Evolutionary conservation across 23 red algal genomes (phyloP).

Genomic region (Pyropia haitanensis): DNA sequence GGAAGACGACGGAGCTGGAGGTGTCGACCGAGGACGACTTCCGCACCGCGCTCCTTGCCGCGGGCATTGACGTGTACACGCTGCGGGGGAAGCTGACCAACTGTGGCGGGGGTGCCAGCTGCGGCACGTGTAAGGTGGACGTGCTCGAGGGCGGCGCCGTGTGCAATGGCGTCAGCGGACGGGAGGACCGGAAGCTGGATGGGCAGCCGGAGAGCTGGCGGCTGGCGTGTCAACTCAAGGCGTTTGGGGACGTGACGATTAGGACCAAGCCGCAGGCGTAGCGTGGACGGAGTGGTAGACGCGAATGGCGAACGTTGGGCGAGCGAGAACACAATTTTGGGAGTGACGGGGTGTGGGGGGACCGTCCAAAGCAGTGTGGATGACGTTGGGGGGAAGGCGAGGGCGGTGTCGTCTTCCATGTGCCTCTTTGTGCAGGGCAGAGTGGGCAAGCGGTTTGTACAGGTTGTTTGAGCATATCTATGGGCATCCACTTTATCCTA

Average conservation of each 20-base stretch:
- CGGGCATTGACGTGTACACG: conserved; percentile 80
- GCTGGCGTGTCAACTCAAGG: conserved; percentile 46
- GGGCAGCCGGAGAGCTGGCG: conserved; percentile 64
- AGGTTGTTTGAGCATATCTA: no score
- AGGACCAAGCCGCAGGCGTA: conserved; percentile 55
- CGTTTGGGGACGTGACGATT: conserved; percentile 33
- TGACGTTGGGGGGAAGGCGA: no score
- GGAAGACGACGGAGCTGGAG: conserved; percentile 2
- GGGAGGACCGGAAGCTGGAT: conserved; percentile 42
- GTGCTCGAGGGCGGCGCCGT: conserved; percentile 26
- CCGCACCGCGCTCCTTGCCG: conserved; percentile 39
- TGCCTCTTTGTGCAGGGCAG: no score
- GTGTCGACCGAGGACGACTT: conserved; percentile 51
- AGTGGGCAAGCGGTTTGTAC: no score
- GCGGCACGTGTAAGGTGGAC: conserved; percentile 74
- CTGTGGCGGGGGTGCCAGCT: conserved; percentile 72
- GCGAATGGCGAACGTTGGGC: not conserved
- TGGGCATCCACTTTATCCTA: no score
- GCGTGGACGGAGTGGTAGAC: not conserved
- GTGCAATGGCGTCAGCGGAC: conserved; percentile 10
- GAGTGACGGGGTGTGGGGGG: no score
- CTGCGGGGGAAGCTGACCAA: conserved; percentile 78
- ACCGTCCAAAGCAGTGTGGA: no score
- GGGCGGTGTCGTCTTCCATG: no score
- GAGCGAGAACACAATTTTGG: no score